Percentiles rank a stretch among this genome's conserved stretches.
These are phyloP conservation scores for Asterophora parasitica DNA, from an alignment of 768 basidiomycete genomes.

Conservation along the genomic window DNA sequence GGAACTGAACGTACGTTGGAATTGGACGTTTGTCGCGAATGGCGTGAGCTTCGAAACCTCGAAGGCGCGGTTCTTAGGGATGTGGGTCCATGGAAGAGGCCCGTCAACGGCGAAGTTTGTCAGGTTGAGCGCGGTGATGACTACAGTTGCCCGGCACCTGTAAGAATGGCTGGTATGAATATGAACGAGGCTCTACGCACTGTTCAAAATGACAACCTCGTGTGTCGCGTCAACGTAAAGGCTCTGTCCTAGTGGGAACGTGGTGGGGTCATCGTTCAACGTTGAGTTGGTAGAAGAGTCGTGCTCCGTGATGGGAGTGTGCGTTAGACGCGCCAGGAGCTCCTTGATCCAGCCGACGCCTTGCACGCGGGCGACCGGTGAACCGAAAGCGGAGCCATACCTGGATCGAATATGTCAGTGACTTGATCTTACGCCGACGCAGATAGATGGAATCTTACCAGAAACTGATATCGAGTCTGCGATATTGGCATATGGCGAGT, in stretches of 20 bases:
- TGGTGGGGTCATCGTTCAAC: conserved; percentile 60
- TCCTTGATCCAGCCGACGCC: conserved; percentile 83
- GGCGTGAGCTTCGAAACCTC: conserved; percentile 74
- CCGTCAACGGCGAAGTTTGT: conserved; percentile 68
- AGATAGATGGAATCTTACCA: conserved; percentile 36
- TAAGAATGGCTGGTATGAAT: not conserved
- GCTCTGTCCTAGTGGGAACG: conserved; percentile 66
- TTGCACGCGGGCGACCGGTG: conserved; percentile 69
- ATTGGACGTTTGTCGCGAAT: conserved; percentile 84
- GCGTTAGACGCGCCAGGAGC: conserved; percentile 75
- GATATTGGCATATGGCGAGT: not conserved
- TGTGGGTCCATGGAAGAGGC: conserved; percentile 70
- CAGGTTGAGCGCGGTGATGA: conserved; percentile 82
- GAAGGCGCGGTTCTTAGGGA: conserved; percentile 62
- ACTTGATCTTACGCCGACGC: conserved; percentile 1
- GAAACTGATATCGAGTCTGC: conserved; percentile 61
- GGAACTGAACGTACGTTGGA: conserved; percentile 59
- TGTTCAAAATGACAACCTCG: conserved; percentile 86
- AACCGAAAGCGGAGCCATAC: conserved; percentile 79
- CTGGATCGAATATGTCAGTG: conserved; percentile 24
- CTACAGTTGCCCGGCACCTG: conserved; percentile 26
- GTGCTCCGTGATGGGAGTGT: conserved; percentile 62
- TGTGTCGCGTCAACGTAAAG: conserved; percentile 90
- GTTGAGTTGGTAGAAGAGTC: conserved; percentile 86
- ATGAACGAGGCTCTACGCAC: conserved; percentile 31